Evolutionary conservation across 805 yeast species (phyloP).

Genomic region (Metschnikowia cerradonensis): DNA sequence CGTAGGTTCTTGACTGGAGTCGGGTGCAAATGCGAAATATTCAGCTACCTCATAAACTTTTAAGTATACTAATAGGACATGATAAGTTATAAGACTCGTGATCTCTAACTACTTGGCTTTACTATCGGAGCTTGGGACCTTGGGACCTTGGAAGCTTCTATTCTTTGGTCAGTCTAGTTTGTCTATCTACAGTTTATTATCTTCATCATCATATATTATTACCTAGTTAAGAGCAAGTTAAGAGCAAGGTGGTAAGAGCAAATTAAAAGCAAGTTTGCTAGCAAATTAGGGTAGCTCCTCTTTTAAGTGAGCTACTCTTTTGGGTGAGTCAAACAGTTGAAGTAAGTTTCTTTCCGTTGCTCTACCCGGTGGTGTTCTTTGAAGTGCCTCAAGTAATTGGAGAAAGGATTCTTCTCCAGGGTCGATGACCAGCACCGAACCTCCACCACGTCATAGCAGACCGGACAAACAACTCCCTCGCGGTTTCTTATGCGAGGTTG

Average conservation of each 20-base stretch:
- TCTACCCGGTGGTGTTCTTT: slow-evolving; percentile 14
- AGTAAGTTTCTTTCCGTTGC: slow-evolving; percentile 7
- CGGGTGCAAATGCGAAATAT: too few relatives aligned
- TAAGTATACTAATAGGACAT: neutral
- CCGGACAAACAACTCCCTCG: slow-evolving; percentile 30
- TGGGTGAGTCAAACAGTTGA: slow-evolving; percentile 1
- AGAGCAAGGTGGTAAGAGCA: neutral
- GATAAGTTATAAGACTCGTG: too few relatives aligned
- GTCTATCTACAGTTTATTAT: neutral
- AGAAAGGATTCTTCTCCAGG: slow-evolving; percentile 14
- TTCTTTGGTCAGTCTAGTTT: too few relatives aligned
- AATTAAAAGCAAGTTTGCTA: neutral
- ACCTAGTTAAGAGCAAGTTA: too few relatives aligned
- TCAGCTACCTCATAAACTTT: slow-evolving; percentile 53
- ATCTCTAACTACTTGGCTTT: too few relatives aligned
- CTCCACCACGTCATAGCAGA: slow-evolving; percentile 24
- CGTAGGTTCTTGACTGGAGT: slow-evolving; percentile 85
- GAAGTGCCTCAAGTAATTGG: slow-evolving; percentile 19
- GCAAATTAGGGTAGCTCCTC: neutral
- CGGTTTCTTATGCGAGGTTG: slow-evolving; percentile 19
- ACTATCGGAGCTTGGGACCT: too few relatives aligned
- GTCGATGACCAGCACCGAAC: slow-evolving; percentile 17
- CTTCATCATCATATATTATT: neutral
- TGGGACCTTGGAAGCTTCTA: too few relatives aligned
- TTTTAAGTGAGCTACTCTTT: too few relatives aligned